Percentiles rank a stretch among this genome's conserved stretches.
These are phyloP conservation scores for Eugenia klotzschiana DNA, from an alignment of 441 rosid species.

Conservation along the genomic window DNA sequence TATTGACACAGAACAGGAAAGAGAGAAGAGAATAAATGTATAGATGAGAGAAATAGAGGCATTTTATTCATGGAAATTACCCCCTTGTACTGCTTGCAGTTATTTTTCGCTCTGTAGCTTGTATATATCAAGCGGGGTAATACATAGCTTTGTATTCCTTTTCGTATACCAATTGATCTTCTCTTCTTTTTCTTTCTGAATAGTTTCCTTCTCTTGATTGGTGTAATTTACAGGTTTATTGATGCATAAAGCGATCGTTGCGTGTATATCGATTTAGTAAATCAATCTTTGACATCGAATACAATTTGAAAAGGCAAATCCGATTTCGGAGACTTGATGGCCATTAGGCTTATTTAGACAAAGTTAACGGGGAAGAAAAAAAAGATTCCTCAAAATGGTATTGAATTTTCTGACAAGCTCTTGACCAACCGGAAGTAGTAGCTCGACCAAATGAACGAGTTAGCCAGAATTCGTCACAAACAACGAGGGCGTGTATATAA, in stretches of 20 bases:
- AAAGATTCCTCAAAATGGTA: neutral
- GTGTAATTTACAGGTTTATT: neutral
- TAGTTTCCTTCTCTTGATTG: neutral
- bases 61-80: constrained; percentile 7
- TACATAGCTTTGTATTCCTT: neutral
- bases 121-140: neutral
- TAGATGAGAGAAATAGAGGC: neutral
- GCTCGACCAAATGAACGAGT: neutral
- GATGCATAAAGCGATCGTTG: neutral
- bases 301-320: neutral
- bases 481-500: neutral
- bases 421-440: neutral
- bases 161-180: neutral
- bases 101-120: neutral
- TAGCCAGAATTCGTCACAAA: neutral
- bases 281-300: neutral
- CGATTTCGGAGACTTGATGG: neutral
- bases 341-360: neutral
- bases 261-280: neutral
- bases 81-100: neutral
- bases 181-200: neutral
- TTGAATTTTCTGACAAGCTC: neutral
- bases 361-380: neutral
- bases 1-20: constrained; percentile 15
- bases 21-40: neutral